phyloP scores from a whole-genome alignment of 2,329 filamentous ascomycete species.

The Xylaria sp. region DNA sequence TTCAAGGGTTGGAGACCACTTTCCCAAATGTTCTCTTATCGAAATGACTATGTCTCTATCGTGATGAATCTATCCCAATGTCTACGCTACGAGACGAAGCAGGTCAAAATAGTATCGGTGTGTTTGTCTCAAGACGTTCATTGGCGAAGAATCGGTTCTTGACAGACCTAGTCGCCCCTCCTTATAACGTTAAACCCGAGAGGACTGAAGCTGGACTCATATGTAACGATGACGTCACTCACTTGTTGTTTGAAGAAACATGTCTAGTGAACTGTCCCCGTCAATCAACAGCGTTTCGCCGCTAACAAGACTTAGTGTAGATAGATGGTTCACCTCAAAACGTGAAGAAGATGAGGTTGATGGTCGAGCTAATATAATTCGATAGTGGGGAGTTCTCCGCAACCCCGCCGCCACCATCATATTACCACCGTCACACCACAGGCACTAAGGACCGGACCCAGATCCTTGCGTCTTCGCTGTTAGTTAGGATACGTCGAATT shows the following conservation, averaged over 20 bases:
- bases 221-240: slow-evolving; percentile 26
- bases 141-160: background rate
- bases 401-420: slow-evolving; percentile 12
- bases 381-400: slow-evolving; percentile 5
- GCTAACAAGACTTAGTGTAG: background rate
- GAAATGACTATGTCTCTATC: background rate
- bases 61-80: background rate
- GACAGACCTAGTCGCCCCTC: background rate
- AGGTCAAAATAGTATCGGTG: background rate
- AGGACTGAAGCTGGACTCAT: background rate
- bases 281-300: background rate
- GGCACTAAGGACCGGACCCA: background rate
- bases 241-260: background rate
- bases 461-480: background rate
- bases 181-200: background rate
- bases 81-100: background rate
- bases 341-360: background rate
- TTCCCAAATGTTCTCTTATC: background rate
- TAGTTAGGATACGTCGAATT: background rate
- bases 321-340: background rate
- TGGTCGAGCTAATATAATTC: background rate
- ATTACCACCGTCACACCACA: slow-evolving; percentile 13
- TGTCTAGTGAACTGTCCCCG: background rate
- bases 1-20: background rate
- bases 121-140: background rate